These are phyloP conservation scores for Leccinum fuscescens DNA, from an alignment of 1,284 basidiomycete species.

Conservation along the genomic window DNA sequence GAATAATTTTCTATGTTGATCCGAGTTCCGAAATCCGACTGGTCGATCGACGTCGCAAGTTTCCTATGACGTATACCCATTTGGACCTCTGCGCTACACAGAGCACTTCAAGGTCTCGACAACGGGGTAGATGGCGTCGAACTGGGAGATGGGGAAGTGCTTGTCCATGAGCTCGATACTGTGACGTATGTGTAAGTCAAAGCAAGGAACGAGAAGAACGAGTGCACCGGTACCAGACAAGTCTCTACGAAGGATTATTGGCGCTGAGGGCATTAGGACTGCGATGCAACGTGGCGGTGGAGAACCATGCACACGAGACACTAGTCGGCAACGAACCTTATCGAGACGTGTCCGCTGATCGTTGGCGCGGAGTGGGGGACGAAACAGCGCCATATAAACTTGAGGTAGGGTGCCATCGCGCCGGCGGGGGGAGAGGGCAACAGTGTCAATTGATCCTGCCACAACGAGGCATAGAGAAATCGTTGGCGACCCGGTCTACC, in stretches of 20 bases:
- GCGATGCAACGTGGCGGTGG: neutral
- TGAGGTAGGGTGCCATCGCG: constrained; percentile 38
- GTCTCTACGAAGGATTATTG: constrained; percentile 36
- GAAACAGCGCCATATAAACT: constrained; percentile 50
- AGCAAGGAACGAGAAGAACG: neutral
- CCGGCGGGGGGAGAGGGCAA: constrained; percentile 22
- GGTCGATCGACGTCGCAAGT: neutral
- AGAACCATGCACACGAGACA: too few species aligned
- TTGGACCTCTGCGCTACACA: neutral
- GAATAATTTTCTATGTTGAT: neutral
- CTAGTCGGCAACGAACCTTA: constrained; percentile 31
- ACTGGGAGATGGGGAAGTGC: constrained; percentile 55
- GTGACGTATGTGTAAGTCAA: constrained; percentile 46
- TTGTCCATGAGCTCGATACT: constrained; percentile 73
- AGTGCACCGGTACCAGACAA: constrained; percentile 71
- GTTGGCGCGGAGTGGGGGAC: constrained; percentile 36
- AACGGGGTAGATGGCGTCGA: neutral
- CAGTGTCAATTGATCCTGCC: constrained; percentile 20
- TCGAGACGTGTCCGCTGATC: constrained; percentile 44
- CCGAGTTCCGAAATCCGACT: neutral
- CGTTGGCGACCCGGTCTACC: constrained; percentile 20
- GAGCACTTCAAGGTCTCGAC: neutral
- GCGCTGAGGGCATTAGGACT: constrained; percentile 54
- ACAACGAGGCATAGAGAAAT: constrained; percentile 27
- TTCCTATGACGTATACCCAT: neutral